A percentile compares a stretch with the other conserved stretches of the same genome.
Conservation (phyloP, 129 eudicot species). For the Escallonia herrerae region DNA sequence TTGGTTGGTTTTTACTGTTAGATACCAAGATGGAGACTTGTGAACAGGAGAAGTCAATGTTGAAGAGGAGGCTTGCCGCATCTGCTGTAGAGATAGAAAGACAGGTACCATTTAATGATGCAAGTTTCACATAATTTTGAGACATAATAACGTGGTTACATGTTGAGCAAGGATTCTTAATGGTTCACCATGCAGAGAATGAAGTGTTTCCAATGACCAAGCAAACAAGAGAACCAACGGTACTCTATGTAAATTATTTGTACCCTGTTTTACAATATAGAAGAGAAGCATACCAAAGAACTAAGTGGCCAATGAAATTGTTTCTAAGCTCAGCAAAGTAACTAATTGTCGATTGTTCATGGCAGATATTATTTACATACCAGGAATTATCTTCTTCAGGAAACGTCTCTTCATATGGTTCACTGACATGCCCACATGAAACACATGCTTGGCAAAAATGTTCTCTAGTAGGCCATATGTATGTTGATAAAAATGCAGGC, state of each 20-base stretch:
- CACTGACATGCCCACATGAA: no score
- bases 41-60: slow-evolving; percentile 50
- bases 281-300: background rate
- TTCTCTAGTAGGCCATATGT: no score
- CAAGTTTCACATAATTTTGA: background rate
- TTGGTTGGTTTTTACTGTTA: slow-evolving; percentile 21
- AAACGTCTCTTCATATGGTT: no score
- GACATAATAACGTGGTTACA: slow-evolving; percentile 2
- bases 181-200: slow-evolving; percentile 52
- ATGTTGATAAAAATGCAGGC: no score
- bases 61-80: slow-evolving; percentile 80
- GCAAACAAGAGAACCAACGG: slow-evolving; percentile 14
- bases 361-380: no score
- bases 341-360: no score
- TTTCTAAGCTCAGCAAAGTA: no score
- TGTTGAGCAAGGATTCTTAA: slow-evolving; percentile 11
- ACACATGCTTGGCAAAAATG: no score
- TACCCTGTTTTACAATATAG: background rate
- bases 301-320: no score
- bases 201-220: slow-evolving; percentile 71
- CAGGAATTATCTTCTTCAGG: no score
- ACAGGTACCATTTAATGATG: slow-evolving; percentile 46
- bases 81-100: slow-evolving; percentile 80
- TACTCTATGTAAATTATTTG: background rate
- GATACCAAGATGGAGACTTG: slow-evolving; percentile 77